These are phyloP conservation scores for Asclepias syriaca DNA, from an alignment of 257 asterid species.

Conservation along the genomic window DNA sequence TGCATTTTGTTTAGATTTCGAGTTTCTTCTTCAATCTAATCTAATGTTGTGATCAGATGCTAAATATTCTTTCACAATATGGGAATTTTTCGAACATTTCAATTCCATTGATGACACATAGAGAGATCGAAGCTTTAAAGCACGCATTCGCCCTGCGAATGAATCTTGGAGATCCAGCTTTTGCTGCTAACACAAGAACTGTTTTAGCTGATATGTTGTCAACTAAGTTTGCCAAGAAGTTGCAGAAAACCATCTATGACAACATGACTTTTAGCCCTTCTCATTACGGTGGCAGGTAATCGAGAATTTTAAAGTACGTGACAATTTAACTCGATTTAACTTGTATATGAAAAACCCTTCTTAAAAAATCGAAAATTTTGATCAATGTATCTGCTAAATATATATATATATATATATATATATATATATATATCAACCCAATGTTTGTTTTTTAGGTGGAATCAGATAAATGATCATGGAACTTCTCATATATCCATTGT, in stretches of 20 bases:
- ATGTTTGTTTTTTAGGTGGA: conserved; percentile 46
- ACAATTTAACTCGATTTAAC: too few species aligned
- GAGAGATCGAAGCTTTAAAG: conserved; percentile 63
- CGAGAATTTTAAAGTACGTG: too few species aligned
- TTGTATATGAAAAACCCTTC: too few species aligned
- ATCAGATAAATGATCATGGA: conserved; percentile 57
- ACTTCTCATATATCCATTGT: conserved; percentile 69
- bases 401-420: too few species aligned
- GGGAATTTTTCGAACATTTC: conserved; percentile 24
- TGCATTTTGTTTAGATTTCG: background rate
- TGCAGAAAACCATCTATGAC: conserved; percentile 40
- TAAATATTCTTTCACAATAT: conserved; percentile 55
- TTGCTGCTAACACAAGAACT: conserved; percentile 15
- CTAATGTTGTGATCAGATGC: conserved; percentile 30
- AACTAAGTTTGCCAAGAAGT: conserved; percentile 33
- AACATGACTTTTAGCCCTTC: conserved; percentile 45
- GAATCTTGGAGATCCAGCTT: conserved; percentile 73
- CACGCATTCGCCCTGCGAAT: conserved; percentile 53
- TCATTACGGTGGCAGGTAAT: conserved; percentile 62
- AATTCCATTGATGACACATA: conserved; percentile 39
- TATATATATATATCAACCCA: too few species aligned
- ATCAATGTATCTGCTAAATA: too few species aligned
- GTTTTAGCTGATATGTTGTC: conserved; percentile 51
- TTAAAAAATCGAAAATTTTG: too few species aligned
- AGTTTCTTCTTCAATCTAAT: background rate